A percentile compares a stretch with the other conserved stretches of the same genome.
Conservation (phyloP, 1,284 basidiomycete species). For the Microbotryomycetes sp. region DNA sequence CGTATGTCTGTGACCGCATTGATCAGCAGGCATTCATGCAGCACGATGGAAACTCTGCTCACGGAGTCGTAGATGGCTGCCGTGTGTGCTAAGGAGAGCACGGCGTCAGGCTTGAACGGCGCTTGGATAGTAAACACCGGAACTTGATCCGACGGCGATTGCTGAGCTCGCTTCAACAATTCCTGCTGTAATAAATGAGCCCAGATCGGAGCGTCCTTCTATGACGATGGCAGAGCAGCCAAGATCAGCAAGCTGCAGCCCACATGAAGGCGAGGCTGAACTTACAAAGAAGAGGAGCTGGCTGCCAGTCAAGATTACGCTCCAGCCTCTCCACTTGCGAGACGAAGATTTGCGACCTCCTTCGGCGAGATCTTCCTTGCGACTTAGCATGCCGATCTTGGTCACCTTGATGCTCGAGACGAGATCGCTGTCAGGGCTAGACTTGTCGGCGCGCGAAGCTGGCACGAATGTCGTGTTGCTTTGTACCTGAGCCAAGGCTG, state of each 20-base stretch:
- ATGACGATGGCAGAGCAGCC: neutral
- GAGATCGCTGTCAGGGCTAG: no score
- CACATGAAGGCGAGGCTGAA: neutral
- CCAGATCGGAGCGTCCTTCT: slow-evolving; percentile 53
- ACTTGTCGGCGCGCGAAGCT: slow-evolving; percentile 4
- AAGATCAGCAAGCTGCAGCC: neutral
- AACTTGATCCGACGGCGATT: slow-evolving; percentile 6
- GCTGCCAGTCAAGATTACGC: slow-evolving; percentile 77
- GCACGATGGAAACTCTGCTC: neutral
- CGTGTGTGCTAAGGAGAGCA: slow-evolving; percentile 68
- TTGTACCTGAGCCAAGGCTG: slow-evolving; percentile 13
- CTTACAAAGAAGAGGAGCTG: slow-evolving; percentile 75
- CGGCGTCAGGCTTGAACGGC: slow-evolving; percentile 77
- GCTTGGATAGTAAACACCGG: slow-evolving; percentile 45
- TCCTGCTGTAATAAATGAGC: neutral
- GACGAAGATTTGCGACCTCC: slow-evolving; percentile 67
- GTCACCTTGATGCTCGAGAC: slow-evolving; percentile 59
- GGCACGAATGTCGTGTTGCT: slow-evolving; percentile 25
- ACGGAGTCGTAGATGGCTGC: slow-evolving; percentile 68
- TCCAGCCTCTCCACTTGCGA: slow-evolving; percentile 84
- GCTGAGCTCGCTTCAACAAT: neutral
- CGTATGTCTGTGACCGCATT: slow-evolving; percentile 50
- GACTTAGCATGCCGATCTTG: slow-evolving; percentile 71
- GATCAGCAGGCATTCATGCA: neutral
- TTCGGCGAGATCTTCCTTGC: slow-evolving; percentile 74